Evolutionary conservation across 371 early-diverging fungal species (phyloP), one percentile per base, ranked within the genome.

Genomic region (Coelomomyces lativittatus): DNA sequence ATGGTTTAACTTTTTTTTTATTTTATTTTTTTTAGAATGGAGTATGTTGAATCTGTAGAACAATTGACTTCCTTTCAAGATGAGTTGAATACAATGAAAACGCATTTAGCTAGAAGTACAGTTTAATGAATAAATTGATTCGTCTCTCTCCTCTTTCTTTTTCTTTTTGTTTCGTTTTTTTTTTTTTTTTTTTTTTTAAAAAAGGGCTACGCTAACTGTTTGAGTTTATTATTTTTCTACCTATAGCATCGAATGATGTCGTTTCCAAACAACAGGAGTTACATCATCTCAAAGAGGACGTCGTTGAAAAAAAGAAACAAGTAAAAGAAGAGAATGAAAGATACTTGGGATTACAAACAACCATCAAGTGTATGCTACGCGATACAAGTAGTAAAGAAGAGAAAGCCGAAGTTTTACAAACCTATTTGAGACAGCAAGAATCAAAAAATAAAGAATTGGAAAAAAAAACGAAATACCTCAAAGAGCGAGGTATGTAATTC

Each of bases 31-130:
- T 28, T 14, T 21, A 66, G 71, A 26, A 44, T 53, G 28, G 69
- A 71, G 23, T 59, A 56, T 33, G 41, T 49, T 10, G 57, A 60
- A 15, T 60, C 60, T 5, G 49, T 43, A 10, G 29, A 44, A 1
- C 44, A 44, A n/a, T 45, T 63, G 11, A 36, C 49, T 10, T 59
- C 63, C 43, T 71, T 61, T 37, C 65, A 66, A 32, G 64, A 71
- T 49, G 72, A 71, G 37, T 56, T 68, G 11, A 69, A 71, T 33
- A 60, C 65, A 7, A 45, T 66, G 1, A 49, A 57, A 9, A 63
- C 55, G 34, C 67, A 61, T 1, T 41, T 71, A 23, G 65, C 52
- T 52, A 63, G 67, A 51, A 55, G 63, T 65, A 57, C 26, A 35
- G n/a, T n/a, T n/a, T n/a, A n/a, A n/a, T n/a, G n/a, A n/a, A n/a